Conservation (phyloP, 2,329 filamentous ascomycete genomes). For the Nothophaeocryptopus gaeumannii region DNA sequence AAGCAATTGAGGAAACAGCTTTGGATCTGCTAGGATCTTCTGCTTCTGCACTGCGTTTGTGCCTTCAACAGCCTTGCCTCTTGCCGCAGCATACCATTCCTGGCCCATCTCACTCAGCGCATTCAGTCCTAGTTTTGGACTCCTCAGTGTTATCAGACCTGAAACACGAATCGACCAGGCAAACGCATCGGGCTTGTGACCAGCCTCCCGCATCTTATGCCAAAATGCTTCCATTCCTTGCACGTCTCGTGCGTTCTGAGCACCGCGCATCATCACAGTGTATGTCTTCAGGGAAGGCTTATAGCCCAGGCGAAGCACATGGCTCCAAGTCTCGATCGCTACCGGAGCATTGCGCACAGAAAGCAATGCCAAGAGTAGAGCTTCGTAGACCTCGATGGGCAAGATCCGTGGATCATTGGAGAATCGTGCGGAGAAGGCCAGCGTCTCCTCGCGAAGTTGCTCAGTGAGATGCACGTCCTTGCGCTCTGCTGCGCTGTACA, state of each 20-base stretch:
- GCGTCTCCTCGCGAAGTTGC: not conserved
- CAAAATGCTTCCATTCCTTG: constrained; percentile 65
- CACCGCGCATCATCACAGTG: constrained; percentile 71
- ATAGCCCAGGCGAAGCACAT: constrained; percentile 54
- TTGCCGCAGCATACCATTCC: constrained; percentile 52
- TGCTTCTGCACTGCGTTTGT: constrained; percentile 5
- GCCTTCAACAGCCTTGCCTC: constrained; percentile 18
- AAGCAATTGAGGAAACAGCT: constrained; percentile 18
- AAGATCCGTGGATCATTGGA: constrained; percentile 4
- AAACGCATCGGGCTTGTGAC: constrained; percentile 58
- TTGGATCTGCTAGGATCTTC: constrained; percentile 16
- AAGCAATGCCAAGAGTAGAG: constrained; percentile 50
- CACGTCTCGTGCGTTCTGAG: constrained; percentile 58
- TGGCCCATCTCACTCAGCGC: constrained; percentile 65
- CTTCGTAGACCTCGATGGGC: constrained; percentile 33
- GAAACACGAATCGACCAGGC: constrained; percentile 71
- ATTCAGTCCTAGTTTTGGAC: constrained; percentile 55
- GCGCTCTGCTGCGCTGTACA: constrained; percentile 11
- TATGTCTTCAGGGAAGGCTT: constrained; percentile 64
- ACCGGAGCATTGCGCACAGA: constrained; percentile 40
- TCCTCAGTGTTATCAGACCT: constrained; percentile 56
- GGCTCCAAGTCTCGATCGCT: constrained; percentile 57
- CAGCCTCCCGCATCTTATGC: constrained; percentile 58
- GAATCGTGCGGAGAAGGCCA: not conserved
- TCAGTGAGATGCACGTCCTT: constrained; percentile 7